Percentiles rank a stretch among this genome's conserved stretches.
phyloP scores from a whole-genome alignment of 768 basidiomycete genomes.

The Leccinum fibrillosum region DNA sequence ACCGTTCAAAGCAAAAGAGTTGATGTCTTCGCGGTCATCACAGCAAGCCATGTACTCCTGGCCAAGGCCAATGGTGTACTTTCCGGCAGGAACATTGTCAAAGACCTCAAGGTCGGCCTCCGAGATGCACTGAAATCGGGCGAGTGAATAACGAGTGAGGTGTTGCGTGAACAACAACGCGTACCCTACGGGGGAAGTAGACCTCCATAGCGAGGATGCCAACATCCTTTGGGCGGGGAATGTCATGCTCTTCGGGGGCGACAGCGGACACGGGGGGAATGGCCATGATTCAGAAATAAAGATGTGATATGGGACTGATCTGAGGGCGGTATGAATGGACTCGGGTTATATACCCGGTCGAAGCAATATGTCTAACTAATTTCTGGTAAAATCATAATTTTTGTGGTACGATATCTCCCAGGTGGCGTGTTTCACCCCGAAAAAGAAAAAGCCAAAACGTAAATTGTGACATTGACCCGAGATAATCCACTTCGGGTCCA shows the following conservation, averaged over 20 bases:
- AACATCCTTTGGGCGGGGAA: conserved; percentile 81
- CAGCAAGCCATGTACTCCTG: conserved; percentile 99
- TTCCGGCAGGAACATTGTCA: conserved; percentile 91
- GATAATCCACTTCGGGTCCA: background rate
- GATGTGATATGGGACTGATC: background rate
- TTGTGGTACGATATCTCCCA: conserved; percentile 28
- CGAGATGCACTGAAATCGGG: conserved; percentile 73
- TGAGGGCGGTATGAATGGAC: background rate
- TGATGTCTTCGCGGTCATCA: conserved; percentile 98
- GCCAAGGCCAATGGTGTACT: conserved; percentile 98
- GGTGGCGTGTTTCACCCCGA: conserved; percentile 29
- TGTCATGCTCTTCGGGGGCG: conserved; percentile 12
- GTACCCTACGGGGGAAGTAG: conserved; percentile 89
- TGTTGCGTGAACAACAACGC: conserved; percentile 29
- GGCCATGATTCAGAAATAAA: conserved; percentile 18
- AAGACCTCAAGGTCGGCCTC: conserved; percentile 92
- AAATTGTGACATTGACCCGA: background rate
- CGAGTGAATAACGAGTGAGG: conserved; percentile 4
- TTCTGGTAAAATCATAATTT: conserved; percentile 15
- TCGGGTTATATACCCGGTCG: conserved; percentile 22
- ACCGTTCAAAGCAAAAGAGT: conserved; percentile 96
- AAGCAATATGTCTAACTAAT: conserved; percentile 14
- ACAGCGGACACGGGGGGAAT: conserved; percentile 14
- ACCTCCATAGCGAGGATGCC: conserved; percentile 92
- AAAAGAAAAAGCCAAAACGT: background rate